Evolutionary conservation across 148 eudicot species (phyloP), one percentile per base, ranked within the genome.

Genomic region (Beta vulgaris): DNA sequence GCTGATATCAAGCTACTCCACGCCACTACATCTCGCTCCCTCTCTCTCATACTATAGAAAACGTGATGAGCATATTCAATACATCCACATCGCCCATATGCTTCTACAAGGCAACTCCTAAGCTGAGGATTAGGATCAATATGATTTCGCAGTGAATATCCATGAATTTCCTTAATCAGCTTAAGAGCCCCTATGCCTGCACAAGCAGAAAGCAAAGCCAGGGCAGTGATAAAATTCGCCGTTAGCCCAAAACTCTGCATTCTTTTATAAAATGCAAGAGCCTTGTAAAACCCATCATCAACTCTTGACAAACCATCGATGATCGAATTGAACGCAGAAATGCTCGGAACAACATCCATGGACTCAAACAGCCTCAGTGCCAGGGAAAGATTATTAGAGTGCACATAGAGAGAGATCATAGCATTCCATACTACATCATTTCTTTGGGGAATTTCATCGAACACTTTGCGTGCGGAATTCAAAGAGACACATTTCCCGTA

Each of bases 1-100:
- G 90, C 90, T 1, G 90, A 87, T 42, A 87, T 87, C 75, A 87
- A 83, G 77, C 90, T 87, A 49, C 90, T 87, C 90, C 90, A 87
- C 0, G 86, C 86, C 44, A 87, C 88, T 0, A 87, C 90, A 59
- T 87, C 90, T 67, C 88, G 85, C 13, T 85, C 88, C 48, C 85
- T 81, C 16, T 81, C 82, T 1, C 18, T 54, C 84, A 87, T 83
- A 71, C 85, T 73, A 15, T 57, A 42, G 46, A 87, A 87, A 7
- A 85, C 37, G 63, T 2, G 54, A 68, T n/a, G 72, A 25, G 85
- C 85, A 77, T 83, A 62, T 7, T 37, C 79, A 29, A 83, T 77
- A 73, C 77, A 83, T 25, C 90, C 90, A 74, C 86, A 84, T 69
- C 86, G 75, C 67, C 90, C 90, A 68, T 84, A 87, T 7, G 81